Base-by-base conservation (phyloP, 2,329 filamentous ascomycete genomes). In the Calonectria fujianensis region DNA sequence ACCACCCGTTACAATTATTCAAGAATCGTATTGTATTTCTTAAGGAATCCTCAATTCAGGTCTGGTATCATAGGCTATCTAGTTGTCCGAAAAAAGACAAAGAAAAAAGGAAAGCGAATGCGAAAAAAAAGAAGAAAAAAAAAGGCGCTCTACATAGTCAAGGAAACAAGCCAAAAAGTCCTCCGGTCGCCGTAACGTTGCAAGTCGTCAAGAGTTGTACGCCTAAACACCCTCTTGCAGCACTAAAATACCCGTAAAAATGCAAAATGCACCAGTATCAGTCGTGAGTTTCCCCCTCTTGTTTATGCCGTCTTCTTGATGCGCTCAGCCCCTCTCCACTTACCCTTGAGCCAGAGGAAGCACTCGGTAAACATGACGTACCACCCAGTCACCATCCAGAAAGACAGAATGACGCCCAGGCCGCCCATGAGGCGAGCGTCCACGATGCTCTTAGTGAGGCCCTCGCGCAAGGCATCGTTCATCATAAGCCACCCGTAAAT, bases 321-420 rank as follows among this genome's bases (percentile, higher is more conserved):
- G 45, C 81, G 82, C 67, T 83, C 82, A 13, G 78, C 82, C 10
- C 74, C 75, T 66, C 83, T 81, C 78, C 82, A 74, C 39, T 80
- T 80, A 16, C 84, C 83, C 72, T 84, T 86, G 7, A 80, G 78
- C 83, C 86, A 86, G 61, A 89, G 82, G 11, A 84, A 82, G 51
- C 84, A 82, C 77, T 90, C 87, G 18, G 87, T 89, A 64, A 90
- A 89, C 41, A 86, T 76, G 72, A 90, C 85, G 71, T 90, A 90
- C 45, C 86, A 80, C 3, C 89, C 86, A 0, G 89, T 88, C 20
- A 88, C 79, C 35, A 84, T 84, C 89, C 89, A 90, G 74, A 89
- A 88, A 1, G 85, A 84, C 29, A 88, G 59, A 64, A 91, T 90
- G 29, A 89, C 79, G 3, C 85, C 85, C 27, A 90, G 77, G 0